These are phyloP conservation scores for Chalciporus piperatus DNA, from an alignment of 768 basidiomycete species.

Conservation along the genomic window DNA sequence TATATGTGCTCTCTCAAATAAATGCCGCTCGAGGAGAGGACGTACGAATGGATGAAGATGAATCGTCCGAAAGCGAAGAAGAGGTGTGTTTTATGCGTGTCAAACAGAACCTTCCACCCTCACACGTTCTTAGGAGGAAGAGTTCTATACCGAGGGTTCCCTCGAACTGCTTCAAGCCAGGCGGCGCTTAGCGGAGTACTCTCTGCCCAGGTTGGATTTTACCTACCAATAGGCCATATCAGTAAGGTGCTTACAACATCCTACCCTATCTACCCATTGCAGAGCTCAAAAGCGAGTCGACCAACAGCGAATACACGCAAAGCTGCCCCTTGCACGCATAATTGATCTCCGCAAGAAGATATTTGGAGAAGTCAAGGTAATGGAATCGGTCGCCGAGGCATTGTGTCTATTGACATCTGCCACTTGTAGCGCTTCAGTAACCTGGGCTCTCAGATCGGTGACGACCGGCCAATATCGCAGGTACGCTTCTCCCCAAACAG, in stretches of 20 bases:
- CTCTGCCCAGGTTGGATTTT: conserved; percentile 89
- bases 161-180: conserved; percentile 84
- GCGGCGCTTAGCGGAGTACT: conserved; percentile 86
- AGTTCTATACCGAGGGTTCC: conserved; percentile 93
- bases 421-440: conserved; percentile 76
- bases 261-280: conserved; percentile 40
- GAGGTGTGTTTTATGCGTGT: conserved; percentile 36
- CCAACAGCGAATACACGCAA: conserved; percentile 89
- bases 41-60: conserved; percentile 66
- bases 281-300: conserved; percentile 95
- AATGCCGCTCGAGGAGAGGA: conserved; percentile 85
- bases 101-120: background rate
- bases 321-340: conserved; percentile 80
- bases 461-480: conserved; percentile 90
- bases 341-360: conserved; percentile 92
- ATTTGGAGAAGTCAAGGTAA: conserved; percentile 85
- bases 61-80: conserved; percentile 68
- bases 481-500: conserved; percentile 95
- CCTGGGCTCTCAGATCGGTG: conserved; percentile 96
- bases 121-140: conserved; percentile 64
- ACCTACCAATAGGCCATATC: conserved; percentile 49
- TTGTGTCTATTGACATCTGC: background rate
- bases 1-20: conserved; percentile 92
- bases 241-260: conserved; percentile 77
- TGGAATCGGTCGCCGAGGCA: conserved; percentile 13